Percentiles rank a stretch among this genome's conserved stretches.
Conservation (phyloP, 2,329 filamentous ascomycete species). For the Pseudocercospora crystallina region DNA sequence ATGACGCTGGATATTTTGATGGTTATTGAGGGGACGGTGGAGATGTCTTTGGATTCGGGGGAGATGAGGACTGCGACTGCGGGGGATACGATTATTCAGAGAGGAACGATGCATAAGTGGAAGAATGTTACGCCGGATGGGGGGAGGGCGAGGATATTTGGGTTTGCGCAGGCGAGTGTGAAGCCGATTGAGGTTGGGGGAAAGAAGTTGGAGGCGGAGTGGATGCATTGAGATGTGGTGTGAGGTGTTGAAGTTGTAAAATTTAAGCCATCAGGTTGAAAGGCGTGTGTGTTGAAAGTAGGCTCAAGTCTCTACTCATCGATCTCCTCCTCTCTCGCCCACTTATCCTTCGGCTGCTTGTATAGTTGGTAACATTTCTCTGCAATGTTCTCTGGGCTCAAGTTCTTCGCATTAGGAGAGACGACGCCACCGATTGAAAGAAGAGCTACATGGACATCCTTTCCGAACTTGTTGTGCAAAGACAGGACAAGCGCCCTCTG, state of each 20-base stretch:
- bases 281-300: too few species aligned
- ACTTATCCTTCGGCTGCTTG: constrained; percentile 38
- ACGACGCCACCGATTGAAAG: constrained; percentile 50
- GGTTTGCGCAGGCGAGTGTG: constrained; percentile 10
- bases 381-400: constrained; percentile 50
- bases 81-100: constrained; percentile 19
- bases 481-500: constrained; percentile 53
- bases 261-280: too few species aligned
- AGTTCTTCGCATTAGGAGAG: constrained; percentile 38
- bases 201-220: constrained; percentile 18
- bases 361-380: constrained; percentile 47
- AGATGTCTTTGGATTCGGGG: constrained; percentile 19
- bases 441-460: constrained; percentile 50
- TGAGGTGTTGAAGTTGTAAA: not conserved
- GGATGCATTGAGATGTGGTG: not conserved
- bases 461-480: constrained; percentile 42
- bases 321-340: constrained; percentile 43
- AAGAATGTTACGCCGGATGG: constrained; percentile 18
- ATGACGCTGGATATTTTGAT: constrained; percentile 19
- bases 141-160: constrained; percentile 13
- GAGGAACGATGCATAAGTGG: constrained; percentile 27
- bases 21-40: constrained; percentile 19
- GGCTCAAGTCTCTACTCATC: constrained; percentile 19
- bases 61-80: constrained; percentile 15
- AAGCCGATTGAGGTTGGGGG: constrained; percentile 17